A percentile compares a stretch with the other conserved stretches of the same genome.
These are phyloP conservation scores for Cinnamomum micranthum DNA, from an alignment of 164 flowering plant species.

Conservation along the genomic window DNA sequence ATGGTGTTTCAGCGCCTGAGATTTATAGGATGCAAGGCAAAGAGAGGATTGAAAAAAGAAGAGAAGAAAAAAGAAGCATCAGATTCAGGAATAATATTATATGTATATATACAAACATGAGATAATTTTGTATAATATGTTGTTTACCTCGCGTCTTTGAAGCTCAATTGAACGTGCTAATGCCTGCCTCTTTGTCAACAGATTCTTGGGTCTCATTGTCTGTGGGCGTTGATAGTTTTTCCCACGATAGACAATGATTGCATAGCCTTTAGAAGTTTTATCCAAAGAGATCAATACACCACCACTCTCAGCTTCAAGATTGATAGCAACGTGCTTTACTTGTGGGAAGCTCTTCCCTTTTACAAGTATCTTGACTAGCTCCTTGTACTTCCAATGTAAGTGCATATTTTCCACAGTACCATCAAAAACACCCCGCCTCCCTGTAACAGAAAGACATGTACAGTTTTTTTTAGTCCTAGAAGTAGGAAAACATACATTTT, in stretches of 20 bases:
- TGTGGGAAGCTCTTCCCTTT: slow-evolving; percentile 52
- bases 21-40: not conserved
- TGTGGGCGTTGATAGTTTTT: slow-evolving; percentile 74
- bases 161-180: slow-evolving; percentile 78
- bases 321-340: slow-evolving; percentile 76
- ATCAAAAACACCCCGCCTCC: slow-evolving; percentile 73
- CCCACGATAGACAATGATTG: slow-evolving; percentile 81
- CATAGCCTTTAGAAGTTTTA: slow-evolving; percentile 74
- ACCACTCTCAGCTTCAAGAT: slow-evolving; percentile 93
- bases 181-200: slow-evolving; percentile 66
- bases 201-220: slow-evolving; percentile 56
- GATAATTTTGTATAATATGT: not conserved
- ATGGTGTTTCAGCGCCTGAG: slow-evolving; percentile 81
- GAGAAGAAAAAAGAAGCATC: not conserved
- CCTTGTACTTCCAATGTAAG: slow-evolving; percentile 86
- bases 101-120: no score
- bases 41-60: not conserved
- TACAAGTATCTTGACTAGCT: slow-evolving; percentile 82
- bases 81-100: not conserved
- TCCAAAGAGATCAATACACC: slow-evolving; percentile 82
- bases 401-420: slow-evolving; percentile 93
- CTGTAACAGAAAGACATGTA: slow-evolving; percentile 30
- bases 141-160: slow-evolving; percentile 77
- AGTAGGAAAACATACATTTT: not conserved
- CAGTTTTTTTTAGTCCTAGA: not conserved